A percentile compares a stretch with the other conserved stretches of the same genome.
Evolutionary conservation across 2,329 filamentous ascomycete genomes (phyloP).

Genomic region (Penicillium oxalicum): DNA sequence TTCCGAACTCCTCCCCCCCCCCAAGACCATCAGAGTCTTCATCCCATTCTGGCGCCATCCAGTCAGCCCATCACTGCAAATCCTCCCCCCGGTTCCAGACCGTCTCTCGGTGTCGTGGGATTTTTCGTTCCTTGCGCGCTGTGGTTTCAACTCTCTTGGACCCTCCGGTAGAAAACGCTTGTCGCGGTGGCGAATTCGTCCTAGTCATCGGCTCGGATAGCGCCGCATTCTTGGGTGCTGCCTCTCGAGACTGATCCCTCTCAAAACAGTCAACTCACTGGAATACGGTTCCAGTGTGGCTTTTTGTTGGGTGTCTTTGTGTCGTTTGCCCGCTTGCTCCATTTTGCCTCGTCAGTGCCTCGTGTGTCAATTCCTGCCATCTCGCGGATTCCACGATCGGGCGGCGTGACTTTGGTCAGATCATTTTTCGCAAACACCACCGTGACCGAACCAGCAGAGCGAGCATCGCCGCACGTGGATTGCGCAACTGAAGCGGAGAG

Average conservation of each 20-base stretch:
- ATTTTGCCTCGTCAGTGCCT: conserved; percentile 1
- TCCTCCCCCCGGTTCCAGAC: neutral
- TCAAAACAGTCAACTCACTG: conserved; percentile 20
- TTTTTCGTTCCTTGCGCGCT: conserved; percentile 5
- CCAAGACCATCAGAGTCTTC: neutral
- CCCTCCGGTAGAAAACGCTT: neutral
- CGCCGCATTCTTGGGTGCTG: conserved; percentile 27
- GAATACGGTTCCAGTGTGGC: conserved; percentile 20
- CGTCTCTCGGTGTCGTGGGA: neutral
- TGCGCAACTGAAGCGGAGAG: neutral
- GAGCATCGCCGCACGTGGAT: neutral
- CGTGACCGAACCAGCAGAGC: conserved; percentile 4
- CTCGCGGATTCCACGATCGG: conserved; percentile 9
- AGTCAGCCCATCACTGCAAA: no score
- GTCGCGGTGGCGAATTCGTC: conserved; percentile 28
- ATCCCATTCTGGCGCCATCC: neutral
- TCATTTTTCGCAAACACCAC: conserved; percentile 2
- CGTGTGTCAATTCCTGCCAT: conserved; percentile 7
- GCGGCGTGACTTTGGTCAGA: conserved; percentile 2
- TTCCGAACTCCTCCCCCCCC: conserved; percentile 2
- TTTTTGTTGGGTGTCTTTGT: conserved; percentile 19
- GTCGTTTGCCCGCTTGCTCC: conserved; percentile 12
- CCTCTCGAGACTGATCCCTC: conserved; percentile 14
- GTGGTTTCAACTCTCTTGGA: conserved; percentile 1
- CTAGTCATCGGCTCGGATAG: conserved; percentile 17